Evolutionary conservation across 805 yeast genomes (phyloP).

Genomic region (Helenozyma rhizophorensis): DNA sequence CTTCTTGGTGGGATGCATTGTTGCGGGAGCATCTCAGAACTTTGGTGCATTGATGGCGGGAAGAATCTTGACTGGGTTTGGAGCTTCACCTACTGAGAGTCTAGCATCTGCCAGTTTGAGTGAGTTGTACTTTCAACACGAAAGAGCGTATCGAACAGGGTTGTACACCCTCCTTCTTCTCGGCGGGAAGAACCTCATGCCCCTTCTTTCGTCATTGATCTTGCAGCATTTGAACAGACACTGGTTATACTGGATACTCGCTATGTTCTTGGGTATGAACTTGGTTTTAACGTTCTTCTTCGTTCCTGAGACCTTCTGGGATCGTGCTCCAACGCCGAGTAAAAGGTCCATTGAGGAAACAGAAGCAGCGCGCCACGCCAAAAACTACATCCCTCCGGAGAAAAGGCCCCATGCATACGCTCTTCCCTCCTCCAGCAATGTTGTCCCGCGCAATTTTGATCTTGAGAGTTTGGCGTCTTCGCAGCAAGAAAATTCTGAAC

Average conservation of each 20-base stretch:
- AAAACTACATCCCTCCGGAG: constrained; percentile 20
- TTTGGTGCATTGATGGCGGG: constrained; percentile 55
- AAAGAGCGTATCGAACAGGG: constrained; percentile 57
- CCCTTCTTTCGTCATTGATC: constrained; percentile 51
- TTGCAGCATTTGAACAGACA: constrained; percentile 47
- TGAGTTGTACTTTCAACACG: constrained; percentile 57
- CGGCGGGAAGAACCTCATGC: constrained; percentile 61
- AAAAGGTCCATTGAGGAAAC: constrained; percentile 47
- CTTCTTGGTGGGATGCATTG: constrained; percentile 48
- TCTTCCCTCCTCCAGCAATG: constrained; percentile 12
- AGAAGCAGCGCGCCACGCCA: constrained; percentile 38
- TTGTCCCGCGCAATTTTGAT: constrained; percentile 3
- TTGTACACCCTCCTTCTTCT: constrained; percentile 52
- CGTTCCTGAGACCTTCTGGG: constrained; percentile 66
- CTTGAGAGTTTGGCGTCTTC: constrained; percentile 15
- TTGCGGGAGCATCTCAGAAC: constrained; percentile 48
- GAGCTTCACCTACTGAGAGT: constrained; percentile 58
- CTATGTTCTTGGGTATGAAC: constrained; percentile 47
- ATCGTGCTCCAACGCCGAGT: constrained; percentile 47
- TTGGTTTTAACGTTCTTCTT: constrained; percentile 45
- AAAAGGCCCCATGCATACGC: constrained; percentile 30
- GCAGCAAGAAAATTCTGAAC: constrained; percentile 1
- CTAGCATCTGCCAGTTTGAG: constrained; percentile 58
- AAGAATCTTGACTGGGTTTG: constrained; percentile 54
- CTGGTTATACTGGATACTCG: constrained; percentile 59